Conservation (phyloP, 2,329 filamentous ascomycete genomes). For the Colletotrichum acutatum region DNA sequence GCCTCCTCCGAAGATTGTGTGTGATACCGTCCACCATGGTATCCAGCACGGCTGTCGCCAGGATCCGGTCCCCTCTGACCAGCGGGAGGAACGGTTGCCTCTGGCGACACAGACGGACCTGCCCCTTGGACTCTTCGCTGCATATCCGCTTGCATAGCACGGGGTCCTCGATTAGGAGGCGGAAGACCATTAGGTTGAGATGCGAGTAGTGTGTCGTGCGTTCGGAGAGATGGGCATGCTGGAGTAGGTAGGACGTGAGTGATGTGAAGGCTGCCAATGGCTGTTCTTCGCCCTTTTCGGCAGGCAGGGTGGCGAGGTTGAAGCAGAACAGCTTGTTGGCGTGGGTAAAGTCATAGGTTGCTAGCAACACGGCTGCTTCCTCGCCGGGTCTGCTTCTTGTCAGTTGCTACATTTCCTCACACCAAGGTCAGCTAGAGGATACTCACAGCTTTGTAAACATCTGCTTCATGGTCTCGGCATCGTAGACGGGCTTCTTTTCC, state of each 20-base stretch:
- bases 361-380: slow-evolving; percentile 82
- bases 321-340: slow-evolving; percentile 96
- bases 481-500: slow-evolving; percentile 69
- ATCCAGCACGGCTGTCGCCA: slow-evolving; percentile 83
- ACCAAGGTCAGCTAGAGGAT: background rate
- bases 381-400: slow-evolving; percentile 73
- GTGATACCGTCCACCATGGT: slow-evolving; percentile 91
- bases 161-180: slow-evolving; percentile 88
- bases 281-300: slow-evolving; percentile 74
- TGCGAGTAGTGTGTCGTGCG: slow-evolving; percentile 86
- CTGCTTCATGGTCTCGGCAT: slow-evolving; percentile 83
- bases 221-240: slow-evolving; percentile 88
- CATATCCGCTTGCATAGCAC: slow-evolving; percentile 85
- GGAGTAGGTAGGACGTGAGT: slow-evolving; percentile 89
- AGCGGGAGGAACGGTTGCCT: slow-evolving; percentile 85
- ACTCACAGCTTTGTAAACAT: slow-evolving; percentile 83
- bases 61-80: slow-evolving; percentile 76
- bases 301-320: slow-evolving; percentile 75
- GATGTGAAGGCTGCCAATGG: slow-evolving; percentile 88
- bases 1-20: slow-evolving; percentile 87
- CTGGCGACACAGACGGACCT: slow-evolving; percentile 89
- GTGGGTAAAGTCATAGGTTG: slow-evolving; percentile 92
- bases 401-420: background rate
- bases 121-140: slow-evolving; percentile 77
- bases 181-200: slow-evolving; percentile 85